Evolutionary conservation across 1,284 basidiomycete species (phyloP), one percentile per base, ranked within the genome.

Genomic region (Boletus semigastroideus): DNA sequence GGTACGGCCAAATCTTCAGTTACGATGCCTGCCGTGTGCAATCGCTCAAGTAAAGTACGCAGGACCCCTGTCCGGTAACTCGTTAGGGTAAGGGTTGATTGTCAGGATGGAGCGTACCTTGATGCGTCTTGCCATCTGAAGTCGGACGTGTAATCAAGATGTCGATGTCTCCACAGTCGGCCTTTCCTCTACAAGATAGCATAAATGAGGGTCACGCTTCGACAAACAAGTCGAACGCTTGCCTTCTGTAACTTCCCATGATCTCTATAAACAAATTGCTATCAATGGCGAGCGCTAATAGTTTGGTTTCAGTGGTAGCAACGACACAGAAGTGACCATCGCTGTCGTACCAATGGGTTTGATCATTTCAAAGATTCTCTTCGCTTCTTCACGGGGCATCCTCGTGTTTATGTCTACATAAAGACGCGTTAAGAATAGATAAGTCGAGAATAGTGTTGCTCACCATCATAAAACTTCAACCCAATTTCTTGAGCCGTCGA

Each of bases 191-290:
- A 54, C 34, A 48, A 27, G n/a, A 10, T 28, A 41, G 10, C 11
- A 13, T 58, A 19, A 60, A 44, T 22, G 46, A 38, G 25, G 44
- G 6, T 12, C 12, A 14, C 14, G 17, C 22, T 46, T n/a, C 9
- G 17, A 28, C 20, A 20, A n/a, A 37, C 25, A 25, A 42, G 44
- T 46, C 42, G 4, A n/a, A 48, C 62, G 37, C 49, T 45, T 25
- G 82, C 88, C 94, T 79, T 56, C 93, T 76, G 67, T 87, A 96
- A 59, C 89, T 93, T 1, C 94, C 94, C 94, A 96, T 95, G 49
- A 93, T 86, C 51, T 92, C 83, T 14, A 96, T 72, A 62, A 80
- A 83, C 20, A 96, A 69, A 49, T 83, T 80, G 6, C 79, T 72
- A 62, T 95, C 93, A 31, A 95, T 77, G 3, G 70, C 68, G 1